These are phyloP conservation scores for Podochytrium sp. DNA, from an alignment of 192 early-diverging fungal species.

Conservation along the genomic window DNA sequence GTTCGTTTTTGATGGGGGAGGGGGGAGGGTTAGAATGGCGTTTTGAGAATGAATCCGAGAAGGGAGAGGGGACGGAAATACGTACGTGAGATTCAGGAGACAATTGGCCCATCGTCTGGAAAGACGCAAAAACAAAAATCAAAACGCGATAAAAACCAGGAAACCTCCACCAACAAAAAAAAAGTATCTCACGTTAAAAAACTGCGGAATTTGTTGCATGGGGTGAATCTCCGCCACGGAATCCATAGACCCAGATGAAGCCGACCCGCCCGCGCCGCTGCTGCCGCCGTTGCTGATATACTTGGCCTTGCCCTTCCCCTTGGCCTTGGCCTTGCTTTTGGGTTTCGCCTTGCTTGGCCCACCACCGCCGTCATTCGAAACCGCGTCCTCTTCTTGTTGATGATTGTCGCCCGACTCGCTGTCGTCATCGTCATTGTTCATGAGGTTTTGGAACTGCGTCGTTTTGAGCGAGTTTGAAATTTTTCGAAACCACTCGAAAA, in stretches of 20 bases:
- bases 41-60: too few relatives aligned
- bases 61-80: too few relatives aligned
- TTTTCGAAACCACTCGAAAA: not conserved
- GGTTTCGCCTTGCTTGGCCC: too few relatives aligned
- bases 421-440: constrained; percentile 36
- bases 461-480: not conserved
- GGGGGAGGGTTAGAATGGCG: too few relatives aligned
- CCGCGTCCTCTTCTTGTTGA: too few relatives aligned
- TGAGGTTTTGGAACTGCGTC: constrained; percentile 36
- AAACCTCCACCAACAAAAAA: not conserved
- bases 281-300: not conserved
- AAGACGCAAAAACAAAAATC: not conserved
- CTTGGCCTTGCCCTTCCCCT: not conserved
- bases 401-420: not conserved
- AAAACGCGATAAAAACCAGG: not conserved
- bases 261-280: not conserved
- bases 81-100: too few relatives aligned
- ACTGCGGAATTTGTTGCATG: not conserved
- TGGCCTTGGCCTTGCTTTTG: too few relatives aligned
- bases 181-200: not conserved
- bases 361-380: too few relatives aligned
- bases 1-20: too few relatives aligned
- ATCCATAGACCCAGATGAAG: not conserved
- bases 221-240: not conserved
- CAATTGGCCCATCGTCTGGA: not conserved